These are phyloP conservation scores for Trifolium fragiferum DNA, from an alignment of 306 rosid species.

Conservation along the genomic window DNA sequence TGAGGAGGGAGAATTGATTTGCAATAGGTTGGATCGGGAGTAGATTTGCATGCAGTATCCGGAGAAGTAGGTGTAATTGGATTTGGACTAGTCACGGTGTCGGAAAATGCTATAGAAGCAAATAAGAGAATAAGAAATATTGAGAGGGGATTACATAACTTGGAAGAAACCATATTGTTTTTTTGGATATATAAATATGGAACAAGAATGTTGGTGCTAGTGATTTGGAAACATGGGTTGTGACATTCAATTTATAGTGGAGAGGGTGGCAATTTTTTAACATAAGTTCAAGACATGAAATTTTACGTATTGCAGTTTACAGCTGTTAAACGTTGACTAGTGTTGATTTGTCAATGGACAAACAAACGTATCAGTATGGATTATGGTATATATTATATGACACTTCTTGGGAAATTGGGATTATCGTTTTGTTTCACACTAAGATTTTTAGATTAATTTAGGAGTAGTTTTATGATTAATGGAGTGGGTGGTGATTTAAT, in stretches of 20 bases:
- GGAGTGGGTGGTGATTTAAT: constrained; percentile 44
- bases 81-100: constrained; percentile 4
- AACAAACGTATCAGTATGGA: not conserved
- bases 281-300: not conserved
- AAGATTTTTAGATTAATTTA: constrained; percentile 20
- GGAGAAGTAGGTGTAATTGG: constrained; percentile 48
- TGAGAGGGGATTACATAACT: constrained; percentile 29
- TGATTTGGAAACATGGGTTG: constrained; percentile 21
- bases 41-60: constrained; percentile 60
- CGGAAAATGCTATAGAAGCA: constrained; percentile 34
- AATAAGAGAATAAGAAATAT: constrained; percentile 42
- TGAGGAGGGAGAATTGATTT: constrained; percentile 63
- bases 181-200: not conserved
- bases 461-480: not conserved
- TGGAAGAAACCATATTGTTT: constrained; percentile 43
- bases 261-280: not conserved
- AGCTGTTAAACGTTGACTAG: constrained; percentile 28
- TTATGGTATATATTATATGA: not conserved
- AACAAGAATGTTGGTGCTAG: constrained; percentile 1
- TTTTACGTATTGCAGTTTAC: not conserved
- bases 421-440: constrained; percentile 23
- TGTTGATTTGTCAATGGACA: not conserved
- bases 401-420: constrained; percentile 36
- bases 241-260: constrained; percentile 44
- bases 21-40: constrained; percentile 81